A percentile compares a stretch with the other conserved stretches of the same genome.
Conservation (phyloP, 2,329 filamentous ascomycete species). For the Alternaria hordeiaustralica region DNA sequence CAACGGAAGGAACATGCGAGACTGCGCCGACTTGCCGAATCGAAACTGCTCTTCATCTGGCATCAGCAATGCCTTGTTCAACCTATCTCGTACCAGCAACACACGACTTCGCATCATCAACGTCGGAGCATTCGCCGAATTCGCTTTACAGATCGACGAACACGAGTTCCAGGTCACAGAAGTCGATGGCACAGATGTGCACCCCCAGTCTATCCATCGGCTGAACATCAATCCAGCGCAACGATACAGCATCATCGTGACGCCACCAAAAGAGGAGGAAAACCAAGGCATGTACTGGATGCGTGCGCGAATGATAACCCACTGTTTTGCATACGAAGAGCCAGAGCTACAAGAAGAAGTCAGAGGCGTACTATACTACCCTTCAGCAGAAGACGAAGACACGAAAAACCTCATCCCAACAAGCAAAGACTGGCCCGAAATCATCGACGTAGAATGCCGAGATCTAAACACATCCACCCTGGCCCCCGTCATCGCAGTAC, state of each 20-base stretch:
- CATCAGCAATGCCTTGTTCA: constrained; percentile 36
- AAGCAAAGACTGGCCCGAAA: constrained; percentile 60
- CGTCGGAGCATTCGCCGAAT: constrained; percentile 49
- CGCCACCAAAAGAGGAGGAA: constrained; percentile 52
- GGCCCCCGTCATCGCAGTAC: constrained; percentile 51
- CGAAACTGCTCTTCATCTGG: constrained; percentile 47
- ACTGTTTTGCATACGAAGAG: constrained; percentile 64
- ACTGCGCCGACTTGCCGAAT: constrained; percentile 47
- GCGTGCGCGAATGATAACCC: constrained; percentile 66
- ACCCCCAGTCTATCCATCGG: constrained; percentile 50
- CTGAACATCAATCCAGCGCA: constrained; percentile 72
- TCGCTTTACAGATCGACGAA: constrained; percentile 53
- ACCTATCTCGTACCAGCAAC: constrained; percentile 58
- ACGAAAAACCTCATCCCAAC: constrained; percentile 28
- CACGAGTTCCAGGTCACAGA: constrained; percentile 50
- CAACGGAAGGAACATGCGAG: constrained; percentile 49
- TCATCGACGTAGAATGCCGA: constrained; percentile 57
- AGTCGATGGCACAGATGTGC: constrained; percentile 58
- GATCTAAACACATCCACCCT: constrained; percentile 59
- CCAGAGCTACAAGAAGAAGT: constrained; percentile 56
- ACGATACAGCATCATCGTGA: constrained; percentile 70
- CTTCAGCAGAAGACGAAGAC: not conserved
- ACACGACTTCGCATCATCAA: constrained; percentile 76
- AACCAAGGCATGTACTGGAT: constrained; percentile 49
- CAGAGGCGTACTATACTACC: constrained; percentile 59